A percentile compares a stretch with the other conserved stretches of the same genome.
Conservation (phyloP, 352 stramenopile genomes). For the Paralagenidium karlingii region DNA sequence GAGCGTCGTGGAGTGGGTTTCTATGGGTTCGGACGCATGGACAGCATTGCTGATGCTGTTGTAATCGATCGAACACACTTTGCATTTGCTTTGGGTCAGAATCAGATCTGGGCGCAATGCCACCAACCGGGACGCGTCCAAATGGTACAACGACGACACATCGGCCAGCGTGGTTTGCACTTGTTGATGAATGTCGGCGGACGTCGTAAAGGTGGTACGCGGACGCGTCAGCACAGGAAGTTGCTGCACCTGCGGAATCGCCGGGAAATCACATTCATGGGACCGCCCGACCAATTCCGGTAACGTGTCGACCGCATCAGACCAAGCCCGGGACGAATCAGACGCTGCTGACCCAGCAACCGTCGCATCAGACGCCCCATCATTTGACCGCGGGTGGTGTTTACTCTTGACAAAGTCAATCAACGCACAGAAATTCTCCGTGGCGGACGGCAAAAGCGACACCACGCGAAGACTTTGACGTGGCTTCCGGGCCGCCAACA, state of each 20-base stretch:
- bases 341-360: constrained; percentile 3
- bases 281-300: constrained; percentile 49
- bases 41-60: constrained; percentile 22
- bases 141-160: constrained; percentile 41
- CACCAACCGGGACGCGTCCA: constrained; percentile 25
- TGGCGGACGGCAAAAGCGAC: constrained; percentile 57
- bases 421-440: constrained; percentile 41
- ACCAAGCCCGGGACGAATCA: neutral
- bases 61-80: constrained; percentile 63
- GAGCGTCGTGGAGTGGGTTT: too few species aligned
- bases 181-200: constrained; percentile 46
- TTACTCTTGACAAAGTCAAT: constrained; percentile 11
- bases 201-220: constrained; percentile 50
- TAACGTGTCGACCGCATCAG: neutral
- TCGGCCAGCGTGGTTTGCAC: constrained; percentile 32
- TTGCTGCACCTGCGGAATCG: constrained; percentile 10
- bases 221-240: constrained; percentile 41
- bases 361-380: too few species aligned
- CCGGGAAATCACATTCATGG: constrained; percentile 60
- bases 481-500: too few species aligned
- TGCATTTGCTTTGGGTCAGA: constrained; percentile 56
- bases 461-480: too few species aligned
- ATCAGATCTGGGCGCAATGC: constrained; percentile 44
- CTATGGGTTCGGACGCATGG: constrained; percentile 4
- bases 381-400: too few species aligned